Base-by-base conservation (phyloP, 768 basidiomycete genomes). In the Trametopsis cervina region DNA sequence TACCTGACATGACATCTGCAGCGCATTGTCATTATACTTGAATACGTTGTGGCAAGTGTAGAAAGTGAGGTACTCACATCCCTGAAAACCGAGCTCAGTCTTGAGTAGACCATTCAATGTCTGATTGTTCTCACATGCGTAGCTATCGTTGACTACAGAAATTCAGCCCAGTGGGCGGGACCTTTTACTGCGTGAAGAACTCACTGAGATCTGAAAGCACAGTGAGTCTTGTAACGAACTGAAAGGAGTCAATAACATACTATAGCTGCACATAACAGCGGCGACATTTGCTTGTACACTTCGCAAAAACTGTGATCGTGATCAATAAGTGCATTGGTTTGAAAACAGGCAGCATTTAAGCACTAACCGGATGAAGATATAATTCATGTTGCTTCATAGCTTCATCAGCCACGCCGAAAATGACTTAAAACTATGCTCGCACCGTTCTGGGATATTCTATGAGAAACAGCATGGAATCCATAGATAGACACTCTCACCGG, bases 201-300 rank as follows among this genome's bases (percentile, higher is more conserved):
- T n/a, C n/a, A n/a, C n/a, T n/a, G n/a, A n/a, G n/a, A n/a, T n/a
- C n/a, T n/a, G n/a, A n/a, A n/a, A n/a, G n/a, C n/a, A n/a, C n/a
- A n/a, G n/a, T n/a, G n/a, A n/a, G n/a, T n/a, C n/a, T n/a, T n/a
- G n/a, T n/a, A n/a, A n/a, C n/a, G n/a, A n/a, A n/a, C n/a, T n/a
- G n/a, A n/a, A n/a, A n/a, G n/a, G n/a, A n/a, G n/a, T n/a, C n/a
- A n/a, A 24, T 21, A 9, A 66, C 78, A 44, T 47, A 79, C 77
- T 84, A 63, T 85, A 85, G 39, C 77, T 78, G 68, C 83, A 87
- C 85, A 87, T 86, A 36, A 87, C 66, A 23, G 76, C 76, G 1
- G 80, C 69, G 13, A 85, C 81, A 25, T 85, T 85, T 3, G 85
- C 86, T 73, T 84, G 81, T 17, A 88, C 73, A 53, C 81, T 82